Evolutionary conservation across 306 rosid species (phyloP), one percentile per base, ranked within the genome.

Genomic region (Lagenaria siceraria): DNA sequence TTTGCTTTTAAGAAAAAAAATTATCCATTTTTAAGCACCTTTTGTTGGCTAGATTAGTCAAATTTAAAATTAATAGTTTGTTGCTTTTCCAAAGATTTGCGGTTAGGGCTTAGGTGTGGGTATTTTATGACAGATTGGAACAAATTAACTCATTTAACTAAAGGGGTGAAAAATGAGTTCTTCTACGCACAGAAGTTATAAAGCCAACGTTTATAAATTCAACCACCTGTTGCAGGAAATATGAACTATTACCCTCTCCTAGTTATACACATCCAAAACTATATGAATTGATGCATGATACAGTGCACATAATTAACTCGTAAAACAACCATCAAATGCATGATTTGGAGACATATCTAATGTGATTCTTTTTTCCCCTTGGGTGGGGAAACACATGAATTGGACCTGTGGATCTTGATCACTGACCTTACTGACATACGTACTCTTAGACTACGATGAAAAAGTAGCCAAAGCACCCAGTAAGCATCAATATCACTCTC

Each of bases 381-480:
- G 9, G 76, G 76, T 27, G 35, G 59, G 58, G 24, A 24, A n/a
- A 70, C 7, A 69, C 35, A 27, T 71, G 58, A 7, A 72, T 49
- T 14, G 4, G 10, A 27, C 40, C 40, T 51, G 10, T 18, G 12
- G 77, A 36, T 31, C 56, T 40, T 22, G 24, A 48, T 75, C 78
- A 84, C 93, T 73, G 36, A 92, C 98, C 98, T 90, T 49, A 86
- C 83, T 40, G 97, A 92, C 80, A 83, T 78, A 60, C 81, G 97
- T 70, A 61, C 77, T 73, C 68, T 84, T 70, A 83, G 74, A 74
- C 9, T 79, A 62, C 80, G 88, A 84, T 87, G 83, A 82, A 92
- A 95, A 75, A 90, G 82, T 70, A 92, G 78, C 98, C 98, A 95
- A 53, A 95, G 83, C 80, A 88, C 84, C 98, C 98, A 92, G 80